Evolutionary conservation across 306 rosid genomes (phyloP), one percentile per base, ranked within the genome.

Genomic region (Fragaria nilgerrensis): DNA sequence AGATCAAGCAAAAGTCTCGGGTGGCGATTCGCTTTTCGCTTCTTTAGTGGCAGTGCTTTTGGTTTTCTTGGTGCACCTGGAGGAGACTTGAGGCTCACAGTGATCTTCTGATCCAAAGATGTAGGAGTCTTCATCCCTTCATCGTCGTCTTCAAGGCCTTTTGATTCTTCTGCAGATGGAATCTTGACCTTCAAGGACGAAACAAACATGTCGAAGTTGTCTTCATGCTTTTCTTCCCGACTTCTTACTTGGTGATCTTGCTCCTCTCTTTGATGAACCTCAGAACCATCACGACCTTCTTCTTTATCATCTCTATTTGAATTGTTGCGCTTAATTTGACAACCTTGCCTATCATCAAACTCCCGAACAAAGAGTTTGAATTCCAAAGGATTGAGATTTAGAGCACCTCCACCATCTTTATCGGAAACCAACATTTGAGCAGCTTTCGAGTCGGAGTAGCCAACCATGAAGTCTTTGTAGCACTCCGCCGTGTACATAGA

Each of bases 61-160:
- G 88, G 89, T 77, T 90, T 90, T 79, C 87, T 85, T 13, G 96
- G 96, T 50, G 96, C 91, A 72, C 87, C 86, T 5, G 88, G 87
- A 3, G 97, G 96, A n/a, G 96, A 92, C 49, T 68, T 71, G 11
- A 77, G 80, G 20, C 5, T 36, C 39, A 29, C 66, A 3, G 81
- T 88, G 68, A 87, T 87, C 52, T 72, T 86, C 78, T 82, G 85
- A n/a, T 86, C 88, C 43, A 20, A 19, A 7, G 89, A 77, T 2
- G 90, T 93, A 16, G 96, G 97, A 76, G 97, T 93, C 87, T 81
- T 87, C 85, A 87, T 72, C 37, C 94, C 96, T 4, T 86, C 89
- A 5, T 70, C 79, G 0, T 84, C 69, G 6, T 25, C 62, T 3
- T 59, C 68, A 6, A 29, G 77, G 36, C 37, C 65, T 34, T 48